Evolutionary conservation across 2,329 filamentous ascomycete species (phyloP).

Genomic region (Periconia sp.): DNA sequence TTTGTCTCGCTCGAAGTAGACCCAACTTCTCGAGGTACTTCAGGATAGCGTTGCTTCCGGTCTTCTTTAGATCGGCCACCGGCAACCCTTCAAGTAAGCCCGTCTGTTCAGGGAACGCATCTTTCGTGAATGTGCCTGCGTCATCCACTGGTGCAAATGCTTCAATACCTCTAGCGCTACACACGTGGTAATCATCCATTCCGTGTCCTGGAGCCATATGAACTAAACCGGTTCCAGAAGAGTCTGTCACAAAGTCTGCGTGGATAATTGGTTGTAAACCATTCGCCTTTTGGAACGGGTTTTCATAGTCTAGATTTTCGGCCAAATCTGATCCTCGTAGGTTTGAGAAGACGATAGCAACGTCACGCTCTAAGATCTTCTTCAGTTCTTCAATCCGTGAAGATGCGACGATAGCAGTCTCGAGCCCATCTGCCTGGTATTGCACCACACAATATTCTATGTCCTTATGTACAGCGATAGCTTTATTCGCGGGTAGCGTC

Average conservation of each 20-base stretch:
- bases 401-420: constrained; percentile 72
- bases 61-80: constrained; percentile 70
- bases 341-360: constrained; percentile 59
- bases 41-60: constrained; percentile 65
- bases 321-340: constrained; percentile 71
- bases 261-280: constrained; percentile 75
- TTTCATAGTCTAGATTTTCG: constrained; percentile 68
- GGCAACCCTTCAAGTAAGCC: constrained; percentile 71
- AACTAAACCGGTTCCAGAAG: constrained; percentile 94
- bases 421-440: constrained; percentile 46
- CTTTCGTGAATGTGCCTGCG: constrained; percentile 77
- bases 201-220: constrained; percentile 94
- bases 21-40: constrained; percentile 62
- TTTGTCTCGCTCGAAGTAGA: constrained; percentile 71
- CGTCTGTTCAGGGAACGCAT: constrained; percentile 76
- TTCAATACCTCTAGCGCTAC: constrained; percentile 70
- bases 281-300: constrained; percentile 68
- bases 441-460: constrained; percentile 75
- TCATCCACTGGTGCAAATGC: constrained; percentile 85
- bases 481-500: constrained; percentile 92
- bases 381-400: constrained; percentile 67
- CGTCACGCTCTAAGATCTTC: constrained; percentile 35
- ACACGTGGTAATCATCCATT: constrained; percentile 93
- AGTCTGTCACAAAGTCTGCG: constrained; percentile 86
- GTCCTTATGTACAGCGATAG: constrained; percentile 79